Conservation (phyloP, 2,329 filamentous ascomycete genomes). For the Magnaporthiopsis rhizophila region DNA sequence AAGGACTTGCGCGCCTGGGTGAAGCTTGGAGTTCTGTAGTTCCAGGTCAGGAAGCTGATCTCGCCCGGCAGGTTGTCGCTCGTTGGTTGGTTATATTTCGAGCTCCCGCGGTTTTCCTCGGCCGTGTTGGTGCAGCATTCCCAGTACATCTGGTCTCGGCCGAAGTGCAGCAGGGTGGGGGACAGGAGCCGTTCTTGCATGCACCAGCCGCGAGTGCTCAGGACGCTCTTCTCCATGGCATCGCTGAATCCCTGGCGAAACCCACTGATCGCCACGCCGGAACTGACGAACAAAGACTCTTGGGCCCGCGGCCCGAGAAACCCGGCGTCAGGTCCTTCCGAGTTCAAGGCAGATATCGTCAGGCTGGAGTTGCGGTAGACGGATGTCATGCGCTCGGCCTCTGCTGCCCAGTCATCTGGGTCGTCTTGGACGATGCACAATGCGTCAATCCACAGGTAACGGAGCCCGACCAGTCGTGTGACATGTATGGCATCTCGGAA, state of each 20-base stretch:
- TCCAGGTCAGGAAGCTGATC: too few species aligned
- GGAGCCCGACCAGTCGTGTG: background rate
- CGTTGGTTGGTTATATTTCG: too few species aligned
- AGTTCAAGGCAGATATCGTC: background rate
- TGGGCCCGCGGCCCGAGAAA: background rate
- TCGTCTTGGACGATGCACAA: slow-evolving; percentile 5
- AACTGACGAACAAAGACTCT: background rate
- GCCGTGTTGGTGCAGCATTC: slow-evolving; percentile 1
- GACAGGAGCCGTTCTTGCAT: slow-evolving; percentile 2
- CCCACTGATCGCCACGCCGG: background rate
- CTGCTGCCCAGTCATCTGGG: background rate
- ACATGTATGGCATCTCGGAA: background rate
- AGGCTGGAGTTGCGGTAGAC: slow-evolving; percentile 4
- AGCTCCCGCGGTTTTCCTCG: too few species aligned
- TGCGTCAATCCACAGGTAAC: slow-evolving; percentile 5
- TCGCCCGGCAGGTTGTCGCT: too few species aligned
- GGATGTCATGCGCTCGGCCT: background rate
- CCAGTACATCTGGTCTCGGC: slow-evolving; percentile 1
- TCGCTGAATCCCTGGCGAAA: background rate
- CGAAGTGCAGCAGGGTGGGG: background rate
- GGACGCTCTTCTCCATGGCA: background rate
- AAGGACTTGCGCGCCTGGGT: too few species aligned
- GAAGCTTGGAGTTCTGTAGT: too few species aligned
- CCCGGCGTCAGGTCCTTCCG: background rate
- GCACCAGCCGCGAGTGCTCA: background rate